phyloP scores from a whole-genome alignment of 805 yeast species.

The Dipodascus geniculatus region DNA sequence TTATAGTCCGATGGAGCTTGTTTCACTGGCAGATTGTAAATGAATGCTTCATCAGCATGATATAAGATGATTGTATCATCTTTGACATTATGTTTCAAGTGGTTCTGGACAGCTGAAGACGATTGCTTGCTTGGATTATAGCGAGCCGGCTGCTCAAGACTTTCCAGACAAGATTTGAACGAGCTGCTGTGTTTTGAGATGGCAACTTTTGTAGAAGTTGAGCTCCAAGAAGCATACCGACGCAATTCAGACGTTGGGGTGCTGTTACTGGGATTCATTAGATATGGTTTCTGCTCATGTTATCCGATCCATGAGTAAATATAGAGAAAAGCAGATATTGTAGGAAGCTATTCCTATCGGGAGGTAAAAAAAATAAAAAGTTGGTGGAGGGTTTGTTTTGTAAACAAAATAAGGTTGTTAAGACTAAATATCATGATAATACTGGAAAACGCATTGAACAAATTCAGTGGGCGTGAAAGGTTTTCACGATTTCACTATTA shows the following conservation, averaged over 20 bases:
- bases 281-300: background rate
- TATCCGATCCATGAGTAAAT: background rate
- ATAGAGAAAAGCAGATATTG: background rate
- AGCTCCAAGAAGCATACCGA: constrained; percentile 1
- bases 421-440: too few species aligned
- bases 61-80: constrained; percentile 11
- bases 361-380: background rate
- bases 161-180: background rate
- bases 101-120: too few species aligned
- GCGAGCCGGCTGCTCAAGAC: too few species aligned
- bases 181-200: background rate
- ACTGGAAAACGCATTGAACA: too few species aligned
- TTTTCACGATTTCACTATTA: too few species aligned
- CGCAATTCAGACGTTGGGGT: background rate
- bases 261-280: background rate
- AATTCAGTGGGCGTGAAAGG: too few species aligned
- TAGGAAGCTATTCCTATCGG: background rate
- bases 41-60: constrained; percentile 8
- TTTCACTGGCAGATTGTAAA: constrained; percentile 11
- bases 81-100: background rate
- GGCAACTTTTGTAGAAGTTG: background rate
- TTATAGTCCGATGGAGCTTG: constrained; percentile 7
- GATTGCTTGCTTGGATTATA: too few species aligned
- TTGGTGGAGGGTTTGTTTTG: background rate
- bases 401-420: background rate